Conservation (phyloP, 108 stramenopile genomes). For the Aurantiochytrium sp. region DNA sequence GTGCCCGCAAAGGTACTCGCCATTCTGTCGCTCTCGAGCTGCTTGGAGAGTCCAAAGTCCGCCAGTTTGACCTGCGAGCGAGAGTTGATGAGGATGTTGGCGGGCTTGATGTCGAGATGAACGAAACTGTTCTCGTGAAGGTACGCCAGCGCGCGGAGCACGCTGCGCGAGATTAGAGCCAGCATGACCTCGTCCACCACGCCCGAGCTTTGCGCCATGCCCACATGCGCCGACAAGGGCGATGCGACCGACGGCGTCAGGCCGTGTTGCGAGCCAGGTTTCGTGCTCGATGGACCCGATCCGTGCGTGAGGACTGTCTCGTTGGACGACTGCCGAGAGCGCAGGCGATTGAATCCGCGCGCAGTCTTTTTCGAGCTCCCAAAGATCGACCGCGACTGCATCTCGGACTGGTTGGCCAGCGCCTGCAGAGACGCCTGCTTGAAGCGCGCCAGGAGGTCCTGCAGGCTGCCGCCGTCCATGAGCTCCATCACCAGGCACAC, state of each 20-base stretch:
- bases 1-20: constrained; percentile 65
- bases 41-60: constrained; percentile 40
- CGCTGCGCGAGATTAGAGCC: constrained; percentile 42
- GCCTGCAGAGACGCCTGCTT: neutral
- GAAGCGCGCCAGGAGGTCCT: constrained; percentile 43
- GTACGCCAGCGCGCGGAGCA: constrained; percentile 45
- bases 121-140: constrained; percentile 50
- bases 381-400: neutral
- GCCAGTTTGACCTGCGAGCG: constrained; percentile 38
- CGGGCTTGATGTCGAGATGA: constrained; percentile 67
- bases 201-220: constrained; percentile 23
- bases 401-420: neutral
- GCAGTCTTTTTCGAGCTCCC: neutral
- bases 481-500: constrained; percentile 54
- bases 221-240: neutral
- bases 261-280: too few species aligned
- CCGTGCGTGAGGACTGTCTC: neutral
- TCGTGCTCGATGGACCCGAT: neutral
- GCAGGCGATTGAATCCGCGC: neutral
- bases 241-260: too few species aligned
- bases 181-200: constrained; percentile 45
- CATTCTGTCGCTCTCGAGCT: constrained; percentile 31
- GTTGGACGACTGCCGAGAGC: neutral
- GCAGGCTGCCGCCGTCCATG: constrained; percentile 38
- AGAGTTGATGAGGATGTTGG: constrained; percentile 42